These are phyloP conservation scores for Prunus mume DNA, from an alignment of 306 rosid species.

Conservation along the genomic window DNA sequence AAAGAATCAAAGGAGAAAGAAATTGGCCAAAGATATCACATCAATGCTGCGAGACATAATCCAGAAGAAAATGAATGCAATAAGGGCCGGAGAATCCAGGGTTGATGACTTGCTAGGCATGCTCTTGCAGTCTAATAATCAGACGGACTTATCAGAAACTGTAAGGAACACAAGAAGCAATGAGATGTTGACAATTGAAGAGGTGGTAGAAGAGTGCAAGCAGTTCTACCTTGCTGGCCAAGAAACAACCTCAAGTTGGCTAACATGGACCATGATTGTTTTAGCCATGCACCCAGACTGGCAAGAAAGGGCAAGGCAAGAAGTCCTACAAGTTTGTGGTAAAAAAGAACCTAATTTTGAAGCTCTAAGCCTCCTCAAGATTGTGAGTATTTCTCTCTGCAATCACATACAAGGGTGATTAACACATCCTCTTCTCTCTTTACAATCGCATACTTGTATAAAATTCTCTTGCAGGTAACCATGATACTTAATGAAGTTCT, in stretches of 20 bases:
- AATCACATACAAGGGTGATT: not conserved
- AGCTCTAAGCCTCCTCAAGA: slow-evolving; percentile 41
- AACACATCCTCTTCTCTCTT: no score
- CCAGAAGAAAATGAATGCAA: slow-evolving; percentile 26
- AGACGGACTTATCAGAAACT: slow-evolving; percentile 22
- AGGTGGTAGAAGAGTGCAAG: slow-evolving; percentile 53
- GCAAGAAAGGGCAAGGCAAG: slow-evolving; percentile 59
- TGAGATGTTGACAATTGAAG: slow-evolving; percentile 41
- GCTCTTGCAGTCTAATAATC: slow-evolving; percentile 35
- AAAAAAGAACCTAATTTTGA: slow-evolving; percentile 35
- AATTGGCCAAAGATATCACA: slow-evolving; percentile 39
- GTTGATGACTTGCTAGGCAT: slow-evolving; percentile 41
- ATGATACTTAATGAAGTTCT: slow-evolving; percentile 53
- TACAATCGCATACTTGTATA: not conserved
- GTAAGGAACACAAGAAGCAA: not conserved
- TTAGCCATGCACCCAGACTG: slow-evolving; percentile 47
- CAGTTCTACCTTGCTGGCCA: slow-evolving; percentile 53
- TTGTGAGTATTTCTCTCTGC: slow-evolving; percentile 25
- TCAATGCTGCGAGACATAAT: slow-evolving; percentile 33
- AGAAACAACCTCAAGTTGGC: slow-evolving; percentile 48
- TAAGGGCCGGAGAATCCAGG: slow-evolving; percentile 25
- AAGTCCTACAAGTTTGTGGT: slow-evolving; percentile 40
- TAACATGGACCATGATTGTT: slow-evolving; percentile 46
- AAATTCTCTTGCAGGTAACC: slow-evolving; percentile 35
- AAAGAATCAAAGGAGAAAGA: slow-evolving; percentile 42